Percentiles rank a stretch among this genome's conserved stretches.
Evolutionary conservation across 805 yeast genomes (phyloP).

Genomic region (Lipomyces spencermartinsiae): DNA sequence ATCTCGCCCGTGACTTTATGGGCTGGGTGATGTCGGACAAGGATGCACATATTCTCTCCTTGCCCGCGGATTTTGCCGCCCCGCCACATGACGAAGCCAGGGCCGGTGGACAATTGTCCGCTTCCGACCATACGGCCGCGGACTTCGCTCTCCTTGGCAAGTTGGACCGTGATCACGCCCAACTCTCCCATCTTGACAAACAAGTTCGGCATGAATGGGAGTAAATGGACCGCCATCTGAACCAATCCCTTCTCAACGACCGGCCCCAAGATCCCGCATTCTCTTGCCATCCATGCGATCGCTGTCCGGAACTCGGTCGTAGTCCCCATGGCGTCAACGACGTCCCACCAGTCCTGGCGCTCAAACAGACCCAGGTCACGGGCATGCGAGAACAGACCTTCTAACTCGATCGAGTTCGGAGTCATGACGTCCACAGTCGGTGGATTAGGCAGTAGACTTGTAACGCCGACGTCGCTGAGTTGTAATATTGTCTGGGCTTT

Average conservation of each 20-base stretch:
- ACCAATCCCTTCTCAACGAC: constrained; percentile 50
- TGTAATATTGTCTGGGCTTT: constrained; percentile 54
- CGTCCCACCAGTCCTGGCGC: constrained; percentile 76
- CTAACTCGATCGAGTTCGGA: constrained; percentile 73
- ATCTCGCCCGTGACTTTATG: constrained; percentile 43
- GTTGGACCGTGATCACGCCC: constrained; percentile 61
- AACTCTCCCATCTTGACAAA: constrained; percentile 69
- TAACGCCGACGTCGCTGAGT: constrained; percentile 39
- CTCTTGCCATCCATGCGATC: constrained; percentile 44
- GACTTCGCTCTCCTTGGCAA: constrained; percentile 28
- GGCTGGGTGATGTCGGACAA: constrained; percentile 16
- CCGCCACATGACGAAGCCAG: constrained; percentile 36
- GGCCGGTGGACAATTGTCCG: constrained; percentile 15
- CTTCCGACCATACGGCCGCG: background rate
- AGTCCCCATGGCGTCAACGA: constrained; percentile 64
- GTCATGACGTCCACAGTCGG: constrained; percentile 55
- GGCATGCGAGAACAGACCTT: constrained; percentile 60
- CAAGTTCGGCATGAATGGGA: constrained; percentile 74
- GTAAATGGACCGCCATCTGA: constrained; percentile 73
- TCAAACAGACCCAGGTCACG: constrained; percentile 50
- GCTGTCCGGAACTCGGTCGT: constrained; percentile 54
- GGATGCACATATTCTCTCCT: constrained; percentile 2
- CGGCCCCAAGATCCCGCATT: constrained; percentile 43
- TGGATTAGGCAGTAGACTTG: background rate
- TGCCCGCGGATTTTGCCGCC: constrained; percentile 21